Evolutionary conservation across 768 basidiomycete genomes (phyloP).

Genomic region (Suillus spraguei): DNA sequence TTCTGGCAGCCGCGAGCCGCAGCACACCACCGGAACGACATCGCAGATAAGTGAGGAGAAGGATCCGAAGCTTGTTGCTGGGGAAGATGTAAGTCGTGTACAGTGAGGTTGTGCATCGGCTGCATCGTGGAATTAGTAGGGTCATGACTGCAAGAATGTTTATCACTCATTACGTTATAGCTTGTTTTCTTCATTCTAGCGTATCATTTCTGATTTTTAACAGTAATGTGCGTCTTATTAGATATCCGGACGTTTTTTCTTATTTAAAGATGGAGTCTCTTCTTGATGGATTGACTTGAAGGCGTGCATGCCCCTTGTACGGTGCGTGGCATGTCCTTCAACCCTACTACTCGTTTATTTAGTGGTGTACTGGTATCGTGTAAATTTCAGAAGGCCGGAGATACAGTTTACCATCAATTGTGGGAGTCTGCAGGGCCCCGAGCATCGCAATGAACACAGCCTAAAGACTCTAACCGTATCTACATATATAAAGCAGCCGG

Average conservation of each 20-base stretch:
- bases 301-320: not conserved
- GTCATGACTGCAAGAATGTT: not conserved
- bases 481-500: no score
- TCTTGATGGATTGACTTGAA: not conserved
- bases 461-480: no score
- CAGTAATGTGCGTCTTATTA: not conserved
- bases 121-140: not conserved
- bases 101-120: not conserved
- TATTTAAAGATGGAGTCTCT: not conserved
- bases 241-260: not conserved
- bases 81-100: not conserved
- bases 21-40: conserved; percentile 26
- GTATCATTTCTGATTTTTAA: not conserved
- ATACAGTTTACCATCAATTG: no score
- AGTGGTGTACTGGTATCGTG: not conserved
- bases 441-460: not conserved
- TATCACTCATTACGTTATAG: not conserved
- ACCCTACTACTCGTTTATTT: not conserved
- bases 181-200: not conserved
- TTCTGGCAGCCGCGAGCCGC: conserved; percentile 38
- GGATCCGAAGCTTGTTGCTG: not conserved
- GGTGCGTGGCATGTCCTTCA: not conserved
- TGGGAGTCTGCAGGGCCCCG: not conserved
- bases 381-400: not conserved
- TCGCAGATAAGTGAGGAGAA: conserved; percentile 36